phyloP scores from a whole-genome alignment of 2,329 filamentous ascomycete genomes.

The Incumbomyces delicatus region DNA sequence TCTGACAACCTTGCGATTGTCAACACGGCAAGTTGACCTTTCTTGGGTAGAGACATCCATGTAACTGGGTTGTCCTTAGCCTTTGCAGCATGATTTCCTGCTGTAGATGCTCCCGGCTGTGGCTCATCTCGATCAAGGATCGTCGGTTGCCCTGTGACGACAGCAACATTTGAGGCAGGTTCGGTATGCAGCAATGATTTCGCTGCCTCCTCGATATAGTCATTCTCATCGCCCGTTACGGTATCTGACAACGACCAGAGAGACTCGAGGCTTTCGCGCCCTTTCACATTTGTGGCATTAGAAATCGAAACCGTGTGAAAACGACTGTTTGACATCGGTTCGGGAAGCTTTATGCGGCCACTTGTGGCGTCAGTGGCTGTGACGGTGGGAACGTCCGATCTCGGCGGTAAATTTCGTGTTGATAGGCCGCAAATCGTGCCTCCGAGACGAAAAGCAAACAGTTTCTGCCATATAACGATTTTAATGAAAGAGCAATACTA shows the following conservation, averaged over 20 bases:
- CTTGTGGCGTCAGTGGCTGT: constrained; percentile 2
- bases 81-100: constrained; percentile 6
- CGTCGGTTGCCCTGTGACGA: constrained; percentile 15
- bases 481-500: too few species aligned
- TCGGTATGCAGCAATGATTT: not conserved
- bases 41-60: constrained; percentile 66
- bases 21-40: constrained; percentile 66
- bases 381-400: not conserved
- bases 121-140: constrained; percentile 21
- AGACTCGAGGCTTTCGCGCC: constrained; percentile 3
- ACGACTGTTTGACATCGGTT: constrained; percentile 1
- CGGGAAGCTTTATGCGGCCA: not conserved
- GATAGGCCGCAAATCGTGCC: too few species aligned
- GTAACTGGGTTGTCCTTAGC: constrained; percentile 42
- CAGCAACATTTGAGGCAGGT: constrained; percentile 7
- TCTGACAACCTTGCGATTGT: constrained; percentile 72
- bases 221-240: not conserved
- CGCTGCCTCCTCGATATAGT: not conserved
- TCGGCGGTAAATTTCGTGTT: not conserved
- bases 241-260: not conserved
- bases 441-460: not conserved
- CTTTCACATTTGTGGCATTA: not conserved
- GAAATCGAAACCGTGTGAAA: not conserved
- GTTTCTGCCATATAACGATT: not conserved
- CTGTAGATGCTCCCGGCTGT: constrained; percentile 10